Evolutionary conservation across 2,329 filamentous ascomycete species (phyloP).

Genomic region (Nemania sp.): DNA sequence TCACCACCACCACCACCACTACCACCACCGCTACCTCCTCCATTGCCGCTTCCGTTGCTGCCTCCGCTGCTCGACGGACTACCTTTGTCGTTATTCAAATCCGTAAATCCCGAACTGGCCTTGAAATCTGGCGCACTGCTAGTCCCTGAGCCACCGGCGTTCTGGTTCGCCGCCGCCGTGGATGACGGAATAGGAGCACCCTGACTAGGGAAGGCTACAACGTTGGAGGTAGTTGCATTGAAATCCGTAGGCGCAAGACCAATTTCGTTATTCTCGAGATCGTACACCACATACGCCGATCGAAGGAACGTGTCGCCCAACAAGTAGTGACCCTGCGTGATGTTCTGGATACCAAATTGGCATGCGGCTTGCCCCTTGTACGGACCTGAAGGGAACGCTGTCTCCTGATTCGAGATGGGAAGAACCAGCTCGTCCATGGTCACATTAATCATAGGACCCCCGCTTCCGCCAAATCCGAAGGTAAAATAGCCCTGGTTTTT

Average conservation of each 20-base stretch:
- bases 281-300: conserved; percentile 64
- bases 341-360: conserved; percentile 60
- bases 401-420: conserved; percentile 44
- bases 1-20: neutral
- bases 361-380: conserved; percentile 53
- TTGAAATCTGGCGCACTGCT: conserved; percentile 38
- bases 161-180: conserved; percentile 47
- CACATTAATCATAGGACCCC: conserved; percentile 55
- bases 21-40: neutral
- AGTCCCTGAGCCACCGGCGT: conserved; percentile 25
- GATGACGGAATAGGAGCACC: conserved; percentile 56
- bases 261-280: conserved; percentile 60
- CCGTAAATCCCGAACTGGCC: conserved; percentile 44
- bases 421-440: conserved; percentile 61
- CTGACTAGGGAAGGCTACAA: conserved; percentile 54
- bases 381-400: conserved; percentile 45
- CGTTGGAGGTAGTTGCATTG: conserved; percentile 54
- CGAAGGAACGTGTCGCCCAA: conserved; percentile 63
- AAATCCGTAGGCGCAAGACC: conserved; percentile 59
- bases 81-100: no score
- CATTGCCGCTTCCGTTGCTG: neutral
- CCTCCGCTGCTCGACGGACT: no score
- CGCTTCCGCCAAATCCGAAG: conserved; percentile 56
- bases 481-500: conserved; percentile 52
- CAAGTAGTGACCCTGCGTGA: conserved; percentile 47